Percentiles rank a stretch among this genome's conserved stretches.
These are phyloP conservation scores for Parachaetomium inaequale DNA, from an alignment of 495 filamentous ascomycete genomes.

Conservation along the genomic window DNA sequence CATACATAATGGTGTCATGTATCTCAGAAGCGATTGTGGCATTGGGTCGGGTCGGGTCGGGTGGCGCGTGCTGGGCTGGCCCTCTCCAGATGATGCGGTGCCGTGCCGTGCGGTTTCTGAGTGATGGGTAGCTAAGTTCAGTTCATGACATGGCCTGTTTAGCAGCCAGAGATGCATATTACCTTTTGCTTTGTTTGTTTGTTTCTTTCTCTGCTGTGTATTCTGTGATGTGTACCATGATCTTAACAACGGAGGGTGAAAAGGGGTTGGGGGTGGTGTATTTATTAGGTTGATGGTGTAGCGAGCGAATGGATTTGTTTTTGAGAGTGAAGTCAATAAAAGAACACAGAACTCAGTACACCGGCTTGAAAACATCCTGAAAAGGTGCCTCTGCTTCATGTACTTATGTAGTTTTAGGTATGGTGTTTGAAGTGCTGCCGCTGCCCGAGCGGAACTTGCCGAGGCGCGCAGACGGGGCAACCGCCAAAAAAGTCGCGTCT, in stretches of 20 bases:
- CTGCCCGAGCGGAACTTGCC: constrained; percentile 18
- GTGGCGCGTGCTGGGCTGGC: not conserved
- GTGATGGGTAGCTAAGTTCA: constrained; percentile 6
- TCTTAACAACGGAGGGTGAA: not conserved
- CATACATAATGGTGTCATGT: constrained; percentile 30
- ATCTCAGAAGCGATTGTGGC: constrained; percentile 13
- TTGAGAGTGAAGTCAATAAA: not conserved
- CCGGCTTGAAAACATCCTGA: not conserved
- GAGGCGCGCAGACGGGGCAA: constrained; percentile 17
- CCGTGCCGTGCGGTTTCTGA: not conserved
- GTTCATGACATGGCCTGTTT: not conserved
- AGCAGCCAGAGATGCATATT: not conserved
- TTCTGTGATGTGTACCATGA: constrained; percentile 1
- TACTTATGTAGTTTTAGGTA: not conserved
- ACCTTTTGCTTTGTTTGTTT: not conserved
- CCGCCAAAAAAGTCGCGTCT: constrained; percentile 27
- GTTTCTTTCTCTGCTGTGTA: not conserved
- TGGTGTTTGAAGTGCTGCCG: not conserved
- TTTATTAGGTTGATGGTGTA: not conserved
- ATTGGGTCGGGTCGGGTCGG: not conserved
- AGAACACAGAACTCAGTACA: not conserved
- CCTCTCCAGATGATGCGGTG: not conserved
- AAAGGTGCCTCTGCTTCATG: not conserved
- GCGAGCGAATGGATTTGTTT: not conserved
- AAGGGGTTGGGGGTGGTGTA: not conserved